Conservation (phyloP, 768 basidiomycete genomes). For the Lenzites betulinus region DNA sequence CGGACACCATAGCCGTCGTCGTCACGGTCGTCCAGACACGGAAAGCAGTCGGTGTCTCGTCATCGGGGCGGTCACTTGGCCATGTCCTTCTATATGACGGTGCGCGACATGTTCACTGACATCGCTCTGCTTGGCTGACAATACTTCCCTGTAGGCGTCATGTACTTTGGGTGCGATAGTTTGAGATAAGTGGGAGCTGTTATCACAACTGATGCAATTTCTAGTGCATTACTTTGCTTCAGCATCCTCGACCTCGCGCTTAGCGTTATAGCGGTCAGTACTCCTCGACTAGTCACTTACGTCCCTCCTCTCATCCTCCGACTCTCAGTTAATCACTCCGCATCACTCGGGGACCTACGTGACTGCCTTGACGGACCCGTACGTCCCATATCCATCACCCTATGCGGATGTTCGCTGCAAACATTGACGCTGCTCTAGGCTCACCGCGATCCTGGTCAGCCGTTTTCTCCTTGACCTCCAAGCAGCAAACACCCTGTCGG, state of each 20-base stretch:
- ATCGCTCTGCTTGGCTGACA: not conserved
- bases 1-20: conserved; percentile 2
- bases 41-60: not conserved
- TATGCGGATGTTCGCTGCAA: not conserved
- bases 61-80: not conserved
- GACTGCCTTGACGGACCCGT: conserved; percentile 5
- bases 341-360: not conserved
- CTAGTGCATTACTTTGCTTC: not conserved
- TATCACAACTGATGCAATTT: not conserved
- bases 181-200: not conserved
- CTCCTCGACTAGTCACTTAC: not conserved
- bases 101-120: not conserved
- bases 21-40: not conserved
- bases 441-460: not conserved
- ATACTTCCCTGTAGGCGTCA: not conserved
- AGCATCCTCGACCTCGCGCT: not conserved
- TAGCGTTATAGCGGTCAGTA: not conserved
- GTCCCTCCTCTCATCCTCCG: not conserved
- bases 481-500: too few species aligned
- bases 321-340: not conserved
- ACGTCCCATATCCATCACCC: not conserved
- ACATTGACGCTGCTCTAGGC: not conserved
- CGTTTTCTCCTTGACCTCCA: conserved; percentile 12
- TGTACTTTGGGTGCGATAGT: not conserved
- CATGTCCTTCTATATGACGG: not conserved